Evolutionary conservation across 805 yeast species (phyloP).

Genomic region (Myxozyma nipponensis): DNA sequence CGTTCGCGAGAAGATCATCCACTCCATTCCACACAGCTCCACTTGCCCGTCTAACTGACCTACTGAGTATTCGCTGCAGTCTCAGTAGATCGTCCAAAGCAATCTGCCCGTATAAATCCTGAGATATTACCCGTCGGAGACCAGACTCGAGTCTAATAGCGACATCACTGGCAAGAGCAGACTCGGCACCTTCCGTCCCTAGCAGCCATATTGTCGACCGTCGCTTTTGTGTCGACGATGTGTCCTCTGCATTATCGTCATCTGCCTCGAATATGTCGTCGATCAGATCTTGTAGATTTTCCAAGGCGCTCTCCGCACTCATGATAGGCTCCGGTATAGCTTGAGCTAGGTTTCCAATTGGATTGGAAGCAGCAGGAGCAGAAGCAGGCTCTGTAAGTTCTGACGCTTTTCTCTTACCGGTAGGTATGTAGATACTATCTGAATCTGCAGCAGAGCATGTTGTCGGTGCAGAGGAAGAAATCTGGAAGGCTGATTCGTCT

Average conservation of each 20-base stretch:
- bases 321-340: slow-evolving; percentile 1
- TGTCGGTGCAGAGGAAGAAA: too few species aligned
- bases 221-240: slow-evolving; percentile 8
- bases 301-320: slow-evolving; percentile 4
- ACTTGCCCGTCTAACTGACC: slow-evolving; percentile 10
- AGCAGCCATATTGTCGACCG: slow-evolving; percentile 14
- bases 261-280: slow-evolving; percentile 22
- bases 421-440: too few species aligned
- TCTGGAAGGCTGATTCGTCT: too few species aligned
- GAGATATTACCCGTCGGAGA: slow-evolving; percentile 5
- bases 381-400: too few species aligned
- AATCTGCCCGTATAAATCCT: slow-evolving; percentile 6
- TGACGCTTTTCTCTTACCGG: too few species aligned
- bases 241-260: slow-evolving; percentile 17
- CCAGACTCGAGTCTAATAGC: slow-evolving; percentile 14
- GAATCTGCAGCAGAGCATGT: too few species aligned
- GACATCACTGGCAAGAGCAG: slow-evolving; percentile 13
- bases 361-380: too few species aligned
- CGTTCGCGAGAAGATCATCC: not conserved
- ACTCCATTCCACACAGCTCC: slow-evolving; percentile 10
- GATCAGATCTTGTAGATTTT: slow-evolving; percentile 11
- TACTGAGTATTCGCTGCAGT: slow-evolving; percentile 16
- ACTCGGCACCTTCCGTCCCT: slow-evolving; percentile 6
- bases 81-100: slow-evolving; percentile 16
- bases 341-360: too few species aligned